A percentile compares a stretch with the other conserved stretches of the same genome.
phyloP scores from a whole-genome alignment of 768 basidiomycete species.

The Clavaria fumosa region DNA sequence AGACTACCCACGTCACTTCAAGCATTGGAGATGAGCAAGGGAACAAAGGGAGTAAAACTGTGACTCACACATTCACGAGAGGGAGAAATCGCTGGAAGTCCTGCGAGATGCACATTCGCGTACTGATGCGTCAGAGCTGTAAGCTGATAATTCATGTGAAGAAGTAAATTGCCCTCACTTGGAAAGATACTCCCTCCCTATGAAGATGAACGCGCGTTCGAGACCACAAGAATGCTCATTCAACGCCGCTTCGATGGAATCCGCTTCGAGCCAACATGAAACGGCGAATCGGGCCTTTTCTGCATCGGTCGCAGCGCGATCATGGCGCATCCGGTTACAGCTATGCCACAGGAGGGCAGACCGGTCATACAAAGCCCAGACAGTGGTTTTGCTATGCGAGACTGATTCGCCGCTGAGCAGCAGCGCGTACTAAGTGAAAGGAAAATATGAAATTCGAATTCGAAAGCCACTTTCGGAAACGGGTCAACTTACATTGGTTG shows the following conservation, averaged over 20 bases:
- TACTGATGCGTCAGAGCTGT: slow-evolving; percentile 23
- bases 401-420: slow-evolving; percentile 63
- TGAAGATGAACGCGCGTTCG: slow-evolving; percentile 53
- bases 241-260: slow-evolving; percentile 46
- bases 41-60: not conserved
- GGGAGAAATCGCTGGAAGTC: slow-evolving; percentile 56
- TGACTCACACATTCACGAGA: slow-evolving; percentile 35
- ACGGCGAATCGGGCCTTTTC: slow-evolving; percentile 49
- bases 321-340: slow-evolving; percentile 46
- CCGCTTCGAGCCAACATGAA: slow-evolving; percentile 56
- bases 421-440: slow-evolving; percentile 38
- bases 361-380: slow-evolving; percentile 65
- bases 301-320: slow-evolving; percentile 23
- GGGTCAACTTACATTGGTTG: slow-evolving; percentile 40
- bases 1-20: slow-evolving; percentile 29
- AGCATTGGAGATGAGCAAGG: not conserved
- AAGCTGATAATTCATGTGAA: not conserved
- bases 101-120: slow-evolving; percentile 52
- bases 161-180: slow-evolving; percentile 33
- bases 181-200: slow-evolving; percentile 61
- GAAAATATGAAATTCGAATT: not conserved
- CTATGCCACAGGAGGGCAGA: slow-evolving; percentile 59
- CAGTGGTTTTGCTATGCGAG: slow-evolving; percentile 38
- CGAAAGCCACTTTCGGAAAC: slow-evolving; percentile 1
- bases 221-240: slow-evolving; percentile 50